Conservation (phyloP, 495 filamentous ascomycete genomes). For the Pseudomonodictys pantanalensis region DNA sequence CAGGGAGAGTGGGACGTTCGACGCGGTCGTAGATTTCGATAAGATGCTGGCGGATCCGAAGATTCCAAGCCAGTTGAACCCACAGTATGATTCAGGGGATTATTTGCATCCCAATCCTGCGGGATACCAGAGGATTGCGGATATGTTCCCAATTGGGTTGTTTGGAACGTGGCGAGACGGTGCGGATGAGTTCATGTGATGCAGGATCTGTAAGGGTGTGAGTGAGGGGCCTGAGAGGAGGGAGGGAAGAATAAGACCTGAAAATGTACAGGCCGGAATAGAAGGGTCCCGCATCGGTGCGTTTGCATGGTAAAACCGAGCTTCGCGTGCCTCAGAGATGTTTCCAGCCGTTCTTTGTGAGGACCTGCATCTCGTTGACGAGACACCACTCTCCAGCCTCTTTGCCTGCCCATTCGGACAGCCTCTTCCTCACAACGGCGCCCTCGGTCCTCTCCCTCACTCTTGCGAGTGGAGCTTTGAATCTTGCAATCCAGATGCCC, state of each 20-base stretch:
- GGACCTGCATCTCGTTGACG: slow-evolving; percentile 82
- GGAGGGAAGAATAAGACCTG: no score
- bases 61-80: slow-evolving; percentile 45
- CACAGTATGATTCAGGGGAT: slow-evolving; percentile 64
- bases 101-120: slow-evolving; percentile 66
- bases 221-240: no score
- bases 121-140: slow-evolving; percentile 62
- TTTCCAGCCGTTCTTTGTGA: slow-evolving; percentile 70
- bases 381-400: slow-evolving; percentile 65
- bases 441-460: no score
- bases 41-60: slow-evolving; percentile 52
- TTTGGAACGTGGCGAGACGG: not conserved
- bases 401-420: slow-evolving; percentile 39
- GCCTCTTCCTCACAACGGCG: slow-evolving; percentile 9
- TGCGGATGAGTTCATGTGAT: not conserved
- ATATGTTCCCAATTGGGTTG: slow-evolving; percentile 47
- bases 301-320: no score
- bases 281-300: no score
- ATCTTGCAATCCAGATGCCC: slow-evolving; percentile 5
- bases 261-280: no score
- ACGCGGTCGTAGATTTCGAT: slow-evolving; percentile 63
- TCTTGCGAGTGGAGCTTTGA: no score
- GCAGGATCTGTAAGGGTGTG: no score
- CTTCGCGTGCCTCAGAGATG: slow-evolving; percentile 55
- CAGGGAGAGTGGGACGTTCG: slow-evolving; percentile 51